These are phyloP conservation scores for Linum lewisii DNA, from an alignment of 345 rosid genomes.

Conservation along the genomic window DNA sequence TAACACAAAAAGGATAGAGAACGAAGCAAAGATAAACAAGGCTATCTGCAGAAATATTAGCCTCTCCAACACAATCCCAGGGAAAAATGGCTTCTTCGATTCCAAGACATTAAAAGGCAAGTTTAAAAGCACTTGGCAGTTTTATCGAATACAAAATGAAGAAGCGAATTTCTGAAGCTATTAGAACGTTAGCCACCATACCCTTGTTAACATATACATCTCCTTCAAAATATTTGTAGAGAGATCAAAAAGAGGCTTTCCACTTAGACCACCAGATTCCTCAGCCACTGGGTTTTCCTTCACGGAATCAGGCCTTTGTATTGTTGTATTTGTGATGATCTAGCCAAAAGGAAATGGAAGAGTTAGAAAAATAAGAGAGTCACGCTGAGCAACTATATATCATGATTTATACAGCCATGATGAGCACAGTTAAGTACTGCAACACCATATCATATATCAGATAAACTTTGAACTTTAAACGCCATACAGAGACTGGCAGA, in stretches of 20 bases:
- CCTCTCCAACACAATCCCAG: no score
- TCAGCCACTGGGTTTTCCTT: slow-evolving; percentile 41
- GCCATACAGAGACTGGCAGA: no score
- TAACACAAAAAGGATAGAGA: no score
- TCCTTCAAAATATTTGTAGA: slow-evolving; percentile 76
- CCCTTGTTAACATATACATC: slow-evolving; percentile 88
- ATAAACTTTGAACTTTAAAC: no score
- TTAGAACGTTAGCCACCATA: slow-evolving; percentile 25
- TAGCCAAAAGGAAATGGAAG: slow-evolving; percentile 15
- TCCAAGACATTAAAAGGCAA: no score
- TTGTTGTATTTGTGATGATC: slow-evolving; percentile 91
- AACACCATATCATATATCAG: neutral
- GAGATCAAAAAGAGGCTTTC: slow-evolving; percentile 68
- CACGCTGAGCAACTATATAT: neutral
- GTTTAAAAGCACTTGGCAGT: neutral
- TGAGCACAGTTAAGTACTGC: no score
- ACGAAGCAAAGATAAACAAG: no score
- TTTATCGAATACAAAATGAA: neutral
- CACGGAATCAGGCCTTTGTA: slow-evolving; percentile 73
- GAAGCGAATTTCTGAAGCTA: neutral
- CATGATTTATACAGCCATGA: no score
- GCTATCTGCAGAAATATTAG: no score
- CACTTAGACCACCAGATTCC: slow-evolving; percentile 90
- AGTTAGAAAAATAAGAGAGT: neutral
- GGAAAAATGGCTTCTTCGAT: no score